Evolutionary conservation across 208 protist genomes (phyloP).

Genomic region (Herpetomonas samuelpessoai): DNA sequence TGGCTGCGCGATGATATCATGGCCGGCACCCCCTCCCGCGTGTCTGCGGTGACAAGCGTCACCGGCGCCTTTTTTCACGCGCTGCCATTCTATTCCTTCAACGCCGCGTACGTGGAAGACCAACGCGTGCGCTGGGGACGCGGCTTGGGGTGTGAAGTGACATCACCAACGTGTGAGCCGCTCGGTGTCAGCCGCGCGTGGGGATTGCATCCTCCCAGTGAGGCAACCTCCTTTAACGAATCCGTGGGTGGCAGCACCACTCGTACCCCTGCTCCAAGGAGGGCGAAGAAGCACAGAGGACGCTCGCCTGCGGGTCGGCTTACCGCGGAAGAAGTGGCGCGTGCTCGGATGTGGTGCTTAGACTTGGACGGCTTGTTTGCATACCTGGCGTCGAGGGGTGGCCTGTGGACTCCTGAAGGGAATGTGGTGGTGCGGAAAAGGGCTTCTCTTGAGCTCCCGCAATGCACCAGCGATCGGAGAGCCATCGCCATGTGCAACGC

Average conservation of each 20-base stretch:
- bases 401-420: no score
- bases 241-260: not conserved
- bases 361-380: not conserved
- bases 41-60: conserved; percentile 38
- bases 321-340: not conserved
- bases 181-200: conserved; percentile 2
- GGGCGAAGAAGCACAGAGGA: no score
- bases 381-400: no score
- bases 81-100: conserved; percentile 59
- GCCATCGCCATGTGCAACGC: conserved; percentile 1
- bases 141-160: conserved; percentile 40
- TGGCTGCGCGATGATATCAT: conserved; percentile 74
- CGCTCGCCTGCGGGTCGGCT: no score
- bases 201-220: not conserved
- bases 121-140: conserved; percentile 35
- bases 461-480: conserved; percentile 7
- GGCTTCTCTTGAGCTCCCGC: not conserved
- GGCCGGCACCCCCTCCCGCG: conserved; percentile 37
- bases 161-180: conserved; percentile 1
- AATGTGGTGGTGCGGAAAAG: no score
- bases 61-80: conserved; percentile 67
- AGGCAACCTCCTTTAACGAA: not conserved
- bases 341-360: not conserved
- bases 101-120: conserved; percentile 12
- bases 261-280: no score